phyloP scores from a whole-genome alignment of 257 asterid species.

The Capsicum rhomboideum region DNA sequence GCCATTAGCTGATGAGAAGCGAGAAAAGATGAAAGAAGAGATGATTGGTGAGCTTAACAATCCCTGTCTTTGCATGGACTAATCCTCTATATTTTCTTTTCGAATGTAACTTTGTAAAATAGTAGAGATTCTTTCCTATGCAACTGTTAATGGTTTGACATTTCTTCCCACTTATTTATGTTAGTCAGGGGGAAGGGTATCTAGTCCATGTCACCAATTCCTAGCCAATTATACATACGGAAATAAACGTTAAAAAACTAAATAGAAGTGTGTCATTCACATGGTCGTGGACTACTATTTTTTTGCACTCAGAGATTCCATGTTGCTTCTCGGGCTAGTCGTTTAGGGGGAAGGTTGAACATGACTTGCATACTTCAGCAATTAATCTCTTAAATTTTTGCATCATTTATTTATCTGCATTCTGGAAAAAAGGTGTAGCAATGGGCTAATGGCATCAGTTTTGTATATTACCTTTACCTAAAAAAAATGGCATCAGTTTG shows the following conservation, averaged over 20 bases:
- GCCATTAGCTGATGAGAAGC: slow-evolving; percentile 92
- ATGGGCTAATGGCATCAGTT: background rate
- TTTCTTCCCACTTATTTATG: background rate
- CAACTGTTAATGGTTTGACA: background rate
- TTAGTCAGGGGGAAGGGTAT: background rate
- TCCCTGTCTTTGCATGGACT: background rate
- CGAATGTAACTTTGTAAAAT: background rate
- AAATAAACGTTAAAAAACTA: background rate
- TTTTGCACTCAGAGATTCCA: background rate
- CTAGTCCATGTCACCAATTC: background rate
- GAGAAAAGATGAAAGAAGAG: slow-evolving; percentile 98
- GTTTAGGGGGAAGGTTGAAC: background rate
- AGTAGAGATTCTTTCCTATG: background rate
- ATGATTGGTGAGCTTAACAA: slow-evolving; percentile 67
- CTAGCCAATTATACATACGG: background rate
- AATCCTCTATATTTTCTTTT: background rate
- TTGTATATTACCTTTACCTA: background rate
- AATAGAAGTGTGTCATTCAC: background rate
- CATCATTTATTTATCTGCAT: background rate
- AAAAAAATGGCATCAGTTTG: background rate
- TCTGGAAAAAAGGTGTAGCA: background rate
- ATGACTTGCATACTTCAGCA: background rate
- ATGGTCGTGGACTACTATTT: background rate
- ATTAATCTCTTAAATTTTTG: background rate
- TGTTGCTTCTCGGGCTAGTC: background rate